Conservation (phyloP, 2,329 filamentous ascomycete genomes). For the Pseudocercospora fuligena region DNA sequence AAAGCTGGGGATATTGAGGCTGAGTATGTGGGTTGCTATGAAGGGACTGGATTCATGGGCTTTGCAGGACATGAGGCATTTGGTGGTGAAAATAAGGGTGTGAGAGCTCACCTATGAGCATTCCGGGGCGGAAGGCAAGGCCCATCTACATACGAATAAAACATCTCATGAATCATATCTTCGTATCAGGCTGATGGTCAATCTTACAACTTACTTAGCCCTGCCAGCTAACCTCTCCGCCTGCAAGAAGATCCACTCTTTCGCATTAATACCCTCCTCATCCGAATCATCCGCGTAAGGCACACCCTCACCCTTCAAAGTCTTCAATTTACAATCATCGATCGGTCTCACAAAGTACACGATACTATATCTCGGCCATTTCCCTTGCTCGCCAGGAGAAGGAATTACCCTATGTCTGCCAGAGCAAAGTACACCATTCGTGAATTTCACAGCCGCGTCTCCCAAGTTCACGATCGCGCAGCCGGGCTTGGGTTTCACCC, state of each 20-base stretch:
- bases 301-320: constrained; percentile 41
- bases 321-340: constrained; percentile 52
- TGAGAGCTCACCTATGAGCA: not conserved
- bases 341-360: constrained; percentile 62
- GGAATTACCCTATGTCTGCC: constrained; percentile 57
- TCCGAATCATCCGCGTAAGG: constrained; percentile 39
- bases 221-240: constrained; percentile 41
- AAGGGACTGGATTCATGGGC: constrained; percentile 1
- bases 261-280: constrained; percentile 43
- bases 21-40: constrained; percentile 5
- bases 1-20: constrained; percentile 7
- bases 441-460: constrained; percentile 54
- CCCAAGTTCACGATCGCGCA: constrained; percentile 56
- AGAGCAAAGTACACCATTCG: constrained; percentile 47
- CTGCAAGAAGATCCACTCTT: constrained; percentile 50
- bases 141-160: too few relatives aligned
- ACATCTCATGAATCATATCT: not conserved
- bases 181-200: not conserved
- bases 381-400: constrained; percentile 55
- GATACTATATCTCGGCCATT: constrained; percentile 55
- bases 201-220: not conserved
- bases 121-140: too few relatives aligned
- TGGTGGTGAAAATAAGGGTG: not conserved
- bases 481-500: constrained; percentile 55
- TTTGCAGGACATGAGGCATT: not conserved